Evolutionary conservation across 495 filamentous ascomycete genomes (phyloP), one percentile per base, ranked within the genome.

Genomic region (Pseudoneurospora amorphoporcata): DNA sequence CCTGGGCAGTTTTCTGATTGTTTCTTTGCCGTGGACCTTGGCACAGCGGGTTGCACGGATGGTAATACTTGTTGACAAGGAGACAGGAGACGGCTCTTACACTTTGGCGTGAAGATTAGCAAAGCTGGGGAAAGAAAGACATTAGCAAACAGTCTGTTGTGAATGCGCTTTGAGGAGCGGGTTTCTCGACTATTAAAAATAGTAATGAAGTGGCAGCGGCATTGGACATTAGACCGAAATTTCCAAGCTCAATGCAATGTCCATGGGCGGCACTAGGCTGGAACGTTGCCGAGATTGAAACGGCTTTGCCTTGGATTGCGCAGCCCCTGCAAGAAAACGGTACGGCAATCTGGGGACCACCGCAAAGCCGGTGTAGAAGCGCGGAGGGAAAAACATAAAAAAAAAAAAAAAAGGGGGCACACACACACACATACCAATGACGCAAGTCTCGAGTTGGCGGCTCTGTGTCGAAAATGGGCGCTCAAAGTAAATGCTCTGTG

Each of bases 251-350:
- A 76, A 82, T 81, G 80, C 80, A 73, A 72, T 76, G 68, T 35
- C 73, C 76, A 73, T 70, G 79, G 77, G 72, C 43, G 74, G 80
- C 58, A 77, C 79, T 82, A 82, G 80, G 76, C 79, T 82, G 80
- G 77, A 81, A 82, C 80, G 75, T 73, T 81, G 80, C 79, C 80
- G 80, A 82, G 76, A 82, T 82, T 79, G 79, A 81, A 82, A 82
- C 78, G 78, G 80, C 76, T 76, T 75, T 74, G 76, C 72, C 75
- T 74, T 75, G 75, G 76, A 43, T 70, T 61, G 53, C 29, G 29
- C 39, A 45, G 32, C 42, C 38, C 61, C 72, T 58, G 29, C 70
- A 39, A 70, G 53, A 58, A 68, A 41, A 68, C 32, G 70, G 70
- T 58, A 58, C 70, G 41, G 43, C 42, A 39, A 68, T 45, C 16